Conservation (phyloP, 2,329 filamentous ascomycete species). For the Sporothrix curviconia region DNA sequence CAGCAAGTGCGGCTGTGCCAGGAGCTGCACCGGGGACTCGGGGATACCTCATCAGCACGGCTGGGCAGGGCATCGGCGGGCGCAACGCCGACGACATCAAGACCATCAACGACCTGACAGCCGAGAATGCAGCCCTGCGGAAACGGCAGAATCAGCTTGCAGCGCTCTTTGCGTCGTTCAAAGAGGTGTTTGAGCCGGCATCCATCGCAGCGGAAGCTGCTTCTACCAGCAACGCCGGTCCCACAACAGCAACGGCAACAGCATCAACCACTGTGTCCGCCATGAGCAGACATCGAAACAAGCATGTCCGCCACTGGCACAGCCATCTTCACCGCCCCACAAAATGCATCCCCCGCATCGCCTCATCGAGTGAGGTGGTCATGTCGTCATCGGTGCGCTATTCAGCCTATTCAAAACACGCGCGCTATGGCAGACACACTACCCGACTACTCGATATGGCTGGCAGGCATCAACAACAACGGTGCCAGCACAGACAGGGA, state of each 20-base stretch:
- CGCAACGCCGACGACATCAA: background rate
- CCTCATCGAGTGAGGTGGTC: background rate
- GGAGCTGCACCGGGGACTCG: background rate
- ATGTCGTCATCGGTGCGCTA: background rate
- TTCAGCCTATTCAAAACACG: no score
- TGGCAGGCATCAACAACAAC: background rate
- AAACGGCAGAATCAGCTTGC: background rate
- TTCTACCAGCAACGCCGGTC: background rate
- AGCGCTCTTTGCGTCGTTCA: background rate
- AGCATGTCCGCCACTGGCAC: no score
- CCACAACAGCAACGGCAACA: background rate
- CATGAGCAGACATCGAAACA: no score
- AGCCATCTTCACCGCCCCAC: background rate
- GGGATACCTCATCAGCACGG: no score
- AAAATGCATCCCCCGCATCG: background rate
- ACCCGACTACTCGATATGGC: background rate
- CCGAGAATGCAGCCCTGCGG: slow-evolving; percentile 1
- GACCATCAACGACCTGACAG: background rate
- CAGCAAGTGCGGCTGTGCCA: slow-evolving; percentile 8
- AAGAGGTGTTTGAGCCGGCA: background rate
- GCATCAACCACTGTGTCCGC: no score
- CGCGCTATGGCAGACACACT: no score
- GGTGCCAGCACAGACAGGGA: background rate
- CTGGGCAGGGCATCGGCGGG: no score
- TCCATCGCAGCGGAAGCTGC: background rate